Conservation (phyloP, 805 yeast species). For the Suhomyces emberorum region DNA sequence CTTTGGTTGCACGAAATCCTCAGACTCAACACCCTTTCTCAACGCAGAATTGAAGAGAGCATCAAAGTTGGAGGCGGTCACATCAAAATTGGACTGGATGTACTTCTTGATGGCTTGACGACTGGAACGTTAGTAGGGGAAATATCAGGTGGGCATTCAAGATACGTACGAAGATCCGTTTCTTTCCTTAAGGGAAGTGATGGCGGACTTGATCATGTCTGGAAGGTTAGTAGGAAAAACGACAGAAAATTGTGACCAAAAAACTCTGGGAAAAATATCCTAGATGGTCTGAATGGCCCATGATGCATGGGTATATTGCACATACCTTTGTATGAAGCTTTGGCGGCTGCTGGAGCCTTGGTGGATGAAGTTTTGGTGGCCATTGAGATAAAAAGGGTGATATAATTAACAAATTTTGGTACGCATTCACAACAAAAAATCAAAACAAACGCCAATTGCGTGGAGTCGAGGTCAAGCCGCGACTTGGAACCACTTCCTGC, state of each 20-base stretch:
- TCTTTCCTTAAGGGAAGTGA: slow-evolving; percentile 70
- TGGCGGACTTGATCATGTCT: slow-evolving; percentile 69
- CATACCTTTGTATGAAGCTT: slow-evolving; percentile 49
- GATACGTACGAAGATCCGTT: slow-evolving; percentile 66
- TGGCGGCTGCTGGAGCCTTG: slow-evolving; percentile 19
- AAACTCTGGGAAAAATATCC: no score
- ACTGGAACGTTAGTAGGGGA: slow-evolving; percentile 35
- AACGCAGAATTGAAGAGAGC: slow-evolving; percentile 72
- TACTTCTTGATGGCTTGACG: slow-evolving; percentile 88
- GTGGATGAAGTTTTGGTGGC: slow-evolving; percentile 26
- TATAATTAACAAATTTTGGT: slow-evolving; percentile 1
- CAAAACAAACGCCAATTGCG: slow-evolving; percentile 4
- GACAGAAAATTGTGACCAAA: not conserved
- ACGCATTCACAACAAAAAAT: slow-evolving; percentile 7
- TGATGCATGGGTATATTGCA: no score
- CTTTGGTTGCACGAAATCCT: slow-evolving; percentile 78
- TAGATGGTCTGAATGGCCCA: no score
- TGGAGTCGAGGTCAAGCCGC: no score
- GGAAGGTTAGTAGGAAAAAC: slow-evolving; percentile 8
- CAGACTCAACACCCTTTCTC: slow-evolving; percentile 76
- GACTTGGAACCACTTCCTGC: no score
- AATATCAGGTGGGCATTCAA: not conserved
- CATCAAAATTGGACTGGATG: slow-evolving; percentile 60
- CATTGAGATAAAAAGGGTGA: slow-evolving; percentile 20
- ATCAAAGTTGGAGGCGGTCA: slow-evolving; percentile 65